Evolutionary conservation across 768 basidiomycete species (phyloP), one percentile per base, ranked within the genome.

Genomic region (Flagelloscypha sp.): DNA sequence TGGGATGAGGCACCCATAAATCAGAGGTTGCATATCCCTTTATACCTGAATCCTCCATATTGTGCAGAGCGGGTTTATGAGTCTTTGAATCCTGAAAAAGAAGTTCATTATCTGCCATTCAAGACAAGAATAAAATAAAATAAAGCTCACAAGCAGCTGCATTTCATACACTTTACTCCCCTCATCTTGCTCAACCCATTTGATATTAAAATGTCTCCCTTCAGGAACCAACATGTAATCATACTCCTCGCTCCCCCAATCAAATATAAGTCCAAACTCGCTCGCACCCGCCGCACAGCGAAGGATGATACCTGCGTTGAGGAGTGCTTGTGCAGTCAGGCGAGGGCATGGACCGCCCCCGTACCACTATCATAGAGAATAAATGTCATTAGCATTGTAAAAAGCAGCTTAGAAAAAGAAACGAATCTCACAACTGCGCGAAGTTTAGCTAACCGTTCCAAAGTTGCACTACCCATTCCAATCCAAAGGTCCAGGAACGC

Each of bases 1-100:
- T 63, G 1, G 71, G 66, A 40, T 73, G 71, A 17, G 52, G 55
- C 22, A 58, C 36, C 41, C 63, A 68, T 6, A 68, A 44, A 48
- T 72, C 70, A 3, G 58, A 60, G 8, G 61, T 68, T 2, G 60
- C 61, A 31, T 69, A 70, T 9, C 68, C 68, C 27, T 44, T 49
- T 4, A 53, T 49, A n/a, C n/a, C n/a, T n/a, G n/a, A n/a, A 23
- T 71, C 58, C 3, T 45, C 40, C 4, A 66, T 17, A 31, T 67
- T 67, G 18, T 59, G 54, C 3, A 59, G 45, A 3, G 54, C 46
- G 1, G 52, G 40, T 10, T 46, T 44, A 37, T 59, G 54, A 3
- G 31, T 57, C 4, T 54, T 42, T 17, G 33, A 48, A 8, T 47
- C 46, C 62, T 63, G 15, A 11, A 24, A 7, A 11, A 15, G 17